A percentile compares a stretch with the other conserved stretches of the same genome.
Evolutionary conservation across 2,329 filamentous ascomycete species (phyloP).

Genomic region (Penicillium expansum): DNA sequence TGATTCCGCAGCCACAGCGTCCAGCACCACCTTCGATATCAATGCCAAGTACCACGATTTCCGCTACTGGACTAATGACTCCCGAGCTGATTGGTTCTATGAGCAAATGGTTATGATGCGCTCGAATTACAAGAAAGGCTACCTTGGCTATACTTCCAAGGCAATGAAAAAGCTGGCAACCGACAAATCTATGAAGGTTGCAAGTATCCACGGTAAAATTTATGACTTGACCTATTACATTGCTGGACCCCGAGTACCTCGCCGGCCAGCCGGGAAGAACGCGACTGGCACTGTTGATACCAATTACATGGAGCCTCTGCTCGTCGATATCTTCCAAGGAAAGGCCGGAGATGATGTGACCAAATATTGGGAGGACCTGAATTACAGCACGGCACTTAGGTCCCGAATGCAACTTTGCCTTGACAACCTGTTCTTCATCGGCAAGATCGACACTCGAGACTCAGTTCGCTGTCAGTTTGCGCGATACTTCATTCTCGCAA

Average conservation of each 20-base stretch:
- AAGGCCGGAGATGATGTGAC: slow-evolving; percentile 76
- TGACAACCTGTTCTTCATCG: slow-evolving; percentile 92
- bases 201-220: slow-evolving; percentile 72
- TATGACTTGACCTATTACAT: slow-evolving; percentile 90
- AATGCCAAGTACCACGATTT: slow-evolving; percentile 92
- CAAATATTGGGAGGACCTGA: slow-evolving; percentile 74
- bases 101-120: slow-evolving; percentile 81
- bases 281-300: slow-evolving; percentile 53
- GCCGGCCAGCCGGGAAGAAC: slow-evolving; percentile 55
- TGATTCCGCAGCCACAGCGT: slow-evolving; percentile 62
- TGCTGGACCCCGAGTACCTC: slow-evolving; percentile 66
- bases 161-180: slow-evolving; percentile 70
- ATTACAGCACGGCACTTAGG: slow-evolving; percentile 57
- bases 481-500: slow-evolving; percentile 80
- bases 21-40: slow-evolving; percentile 64
- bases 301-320: slow-evolving; percentile 76
- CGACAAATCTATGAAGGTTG: slow-evolving; percentile 64
- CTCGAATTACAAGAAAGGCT: slow-evolving; percentile 78
- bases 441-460: slow-evolving; percentile 85
- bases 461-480: slow-evolving; percentile 82
- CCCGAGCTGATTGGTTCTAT: slow-evolving; percentile 84
- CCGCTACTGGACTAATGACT: slow-evolving; percentile 76
- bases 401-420: slow-evolving; percentile 75
- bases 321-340: slow-evolving; percentile 74
- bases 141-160: slow-evolving; percentile 74